Percentiles rank a stretch among this genome's conserved stretches.
These are phyloP conservation scores for Erodium trifolium DNA, from an alignment of 441 rosid species.

Conservation along the genomic window DNA sequence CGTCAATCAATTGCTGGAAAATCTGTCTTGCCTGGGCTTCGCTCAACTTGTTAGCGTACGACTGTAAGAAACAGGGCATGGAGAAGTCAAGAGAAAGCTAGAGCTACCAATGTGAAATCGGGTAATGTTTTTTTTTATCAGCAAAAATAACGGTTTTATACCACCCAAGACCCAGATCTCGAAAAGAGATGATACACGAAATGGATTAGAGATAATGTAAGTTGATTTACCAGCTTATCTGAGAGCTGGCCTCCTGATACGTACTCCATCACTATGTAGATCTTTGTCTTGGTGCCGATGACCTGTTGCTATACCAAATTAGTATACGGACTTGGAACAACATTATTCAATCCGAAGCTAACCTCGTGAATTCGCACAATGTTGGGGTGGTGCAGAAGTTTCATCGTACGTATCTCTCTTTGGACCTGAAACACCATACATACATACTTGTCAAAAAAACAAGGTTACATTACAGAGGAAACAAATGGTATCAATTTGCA, in stretches of 20 bases:
- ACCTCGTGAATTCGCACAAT: conserved; percentile 75
- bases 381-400: conserved; percentile 75
- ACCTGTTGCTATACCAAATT: conserved; percentile 33
- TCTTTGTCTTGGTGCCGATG: conserved; percentile 73
- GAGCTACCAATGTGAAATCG: too few relatives aligned
- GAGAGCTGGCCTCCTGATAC: conserved; percentile 80
- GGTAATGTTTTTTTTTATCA: too few relatives aligned
- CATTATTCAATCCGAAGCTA: not conserved
- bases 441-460: too few relatives aligned
- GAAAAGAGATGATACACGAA: too few relatives aligned
- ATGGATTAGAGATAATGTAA: not conserved
- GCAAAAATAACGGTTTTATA: too few relatives aligned
- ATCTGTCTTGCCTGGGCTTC: conserved; percentile 72
- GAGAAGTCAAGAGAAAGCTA: not conserved
- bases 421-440: conserved; percentile 37
- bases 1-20: conserved; percentile 80
- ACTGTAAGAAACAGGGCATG: conserved; percentile 22
- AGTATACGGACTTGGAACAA: not conserved
- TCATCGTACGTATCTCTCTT: conserved; percentile 83
- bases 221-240: conserved; percentile 52
- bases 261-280: conserved; percentile 81
- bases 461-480: too few relatives aligned
- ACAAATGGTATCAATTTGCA: not conserved
- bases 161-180: too few relatives aligned
- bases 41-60: conserved; percentile 38